These are phyloP conservation scores for Waitea zeae DNA, from an alignment of 1,284 basidiomycete species.

Conservation along the genomic window DNA sequence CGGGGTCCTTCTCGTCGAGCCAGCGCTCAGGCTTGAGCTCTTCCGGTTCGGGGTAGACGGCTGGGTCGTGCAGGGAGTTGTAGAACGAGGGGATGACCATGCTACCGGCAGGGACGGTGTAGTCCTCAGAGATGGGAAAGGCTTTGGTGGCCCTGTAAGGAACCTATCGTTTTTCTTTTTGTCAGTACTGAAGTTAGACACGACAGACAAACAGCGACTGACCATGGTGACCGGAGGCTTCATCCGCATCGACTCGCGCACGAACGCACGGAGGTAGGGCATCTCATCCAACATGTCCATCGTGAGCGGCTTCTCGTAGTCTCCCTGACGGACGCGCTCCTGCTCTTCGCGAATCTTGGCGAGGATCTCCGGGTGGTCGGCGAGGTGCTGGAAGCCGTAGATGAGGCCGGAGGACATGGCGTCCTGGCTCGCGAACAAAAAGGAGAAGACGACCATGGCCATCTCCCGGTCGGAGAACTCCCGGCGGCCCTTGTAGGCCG, in stretches of 20 bases:
- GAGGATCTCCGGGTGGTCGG: constrained; percentile 81
- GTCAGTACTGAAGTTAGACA: no score
- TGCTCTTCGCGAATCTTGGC: constrained; percentile 89
- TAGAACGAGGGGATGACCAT: constrained; percentile 99
- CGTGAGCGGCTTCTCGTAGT: constrained; percentile 69
- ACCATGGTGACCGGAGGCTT: constrained; percentile 93
- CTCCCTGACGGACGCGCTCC: constrained; percentile 64
- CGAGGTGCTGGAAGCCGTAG: constrained; percentile 91
- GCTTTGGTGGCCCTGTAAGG: constrained; percentile 84
- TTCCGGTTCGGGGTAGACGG: constrained; percentile 80
- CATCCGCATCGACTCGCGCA: constrained; percentile 84
- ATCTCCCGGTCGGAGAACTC: constrained; percentile 94
- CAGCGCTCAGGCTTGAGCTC: constrained; percentile 81
- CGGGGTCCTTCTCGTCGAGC: constrained; percentile 69
- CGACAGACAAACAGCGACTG: constrained; percentile 9
- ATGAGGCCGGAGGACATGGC: constrained; percentile 93
- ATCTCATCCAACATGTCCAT: constrained; percentile 86
- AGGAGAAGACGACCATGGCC: constrained; percentile 90
- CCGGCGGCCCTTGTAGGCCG: constrained; percentile 57
- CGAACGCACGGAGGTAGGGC: constrained; percentile 82
- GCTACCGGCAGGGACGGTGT: constrained; percentile 81
- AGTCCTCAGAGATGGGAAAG: constrained; percentile 83
- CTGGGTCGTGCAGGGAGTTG: constrained; percentile 82
- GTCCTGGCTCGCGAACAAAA: constrained; percentile 96
- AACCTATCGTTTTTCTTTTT: no score